These are phyloP conservation scores for Fraxinus angustifolia DNA, from an alignment of 305 asterid species.

Conservation along the genomic window DNA sequence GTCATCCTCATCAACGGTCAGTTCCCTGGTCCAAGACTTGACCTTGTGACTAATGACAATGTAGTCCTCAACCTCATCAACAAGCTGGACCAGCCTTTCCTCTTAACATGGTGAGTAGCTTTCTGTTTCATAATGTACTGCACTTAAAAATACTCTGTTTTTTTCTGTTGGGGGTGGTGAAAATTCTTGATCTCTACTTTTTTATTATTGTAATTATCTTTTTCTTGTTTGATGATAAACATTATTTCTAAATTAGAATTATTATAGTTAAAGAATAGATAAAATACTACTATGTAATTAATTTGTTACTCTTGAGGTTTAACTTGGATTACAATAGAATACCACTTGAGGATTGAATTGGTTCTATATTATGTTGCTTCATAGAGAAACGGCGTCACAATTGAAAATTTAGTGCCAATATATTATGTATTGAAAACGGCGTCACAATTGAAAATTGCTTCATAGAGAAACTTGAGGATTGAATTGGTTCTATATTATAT, in stretches of 20 bases:
- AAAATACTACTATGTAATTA: background rate
- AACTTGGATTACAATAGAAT: background rate
- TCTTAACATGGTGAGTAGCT: slow-evolving; percentile 74
- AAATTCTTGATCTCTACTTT: background rate
- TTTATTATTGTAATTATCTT: background rate
- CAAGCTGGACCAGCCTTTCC: slow-evolving; percentile 81
- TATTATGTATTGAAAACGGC: too few relatives aligned
- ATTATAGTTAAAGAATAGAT: background rate
- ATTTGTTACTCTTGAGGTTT: background rate
- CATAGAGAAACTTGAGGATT: background rate
- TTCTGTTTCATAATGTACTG: background rate
- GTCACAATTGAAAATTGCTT: too few relatives aligned
- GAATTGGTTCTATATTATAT: background rate
- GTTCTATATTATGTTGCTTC: background rate
- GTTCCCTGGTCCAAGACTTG: slow-evolving; percentile 90
- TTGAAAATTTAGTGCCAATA: too few relatives aligned
- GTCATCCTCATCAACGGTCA: slow-evolving; percentile 90
- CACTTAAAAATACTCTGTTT: background rate
- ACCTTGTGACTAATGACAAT: slow-evolving; percentile 81
- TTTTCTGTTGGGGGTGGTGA: background rate
- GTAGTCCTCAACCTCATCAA: slow-evolving; percentile 66
- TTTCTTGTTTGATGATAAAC: background rate
- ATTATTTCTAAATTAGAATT: background rate
- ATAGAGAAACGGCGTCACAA: too few relatives aligned
- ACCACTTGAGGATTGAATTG: background rate